These are phyloP conservation scores for Annulohypoxylon truncatum DNA, from an alignment of 2,329 filamentous ascomycete genomes.

Conservation along the genomic window DNA sequence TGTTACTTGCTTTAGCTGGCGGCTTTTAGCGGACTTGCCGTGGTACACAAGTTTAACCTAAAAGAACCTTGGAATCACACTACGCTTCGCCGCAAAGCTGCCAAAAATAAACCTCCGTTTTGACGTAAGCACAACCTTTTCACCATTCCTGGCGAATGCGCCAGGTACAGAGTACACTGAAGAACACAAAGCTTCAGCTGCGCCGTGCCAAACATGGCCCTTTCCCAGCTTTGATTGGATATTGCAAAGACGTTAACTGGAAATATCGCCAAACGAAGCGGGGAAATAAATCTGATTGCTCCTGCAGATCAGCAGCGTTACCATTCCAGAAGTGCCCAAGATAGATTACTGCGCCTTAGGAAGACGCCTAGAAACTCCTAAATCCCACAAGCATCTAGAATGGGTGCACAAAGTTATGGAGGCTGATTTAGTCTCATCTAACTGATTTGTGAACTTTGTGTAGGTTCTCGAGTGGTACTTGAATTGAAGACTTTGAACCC, in stretches of 20 bases:
- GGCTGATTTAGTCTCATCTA: neutral
- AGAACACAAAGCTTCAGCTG: neutral
- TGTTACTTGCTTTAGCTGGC: neutral
- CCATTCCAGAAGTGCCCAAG: neutral
- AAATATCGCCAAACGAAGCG: neutral
- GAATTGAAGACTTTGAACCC: neutral
- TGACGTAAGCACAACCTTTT: constrained; percentile 22
- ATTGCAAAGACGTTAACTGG: neutral
- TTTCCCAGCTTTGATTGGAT: constrained; percentile 2
- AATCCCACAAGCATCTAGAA: neutral
- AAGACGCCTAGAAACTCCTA: neutral
- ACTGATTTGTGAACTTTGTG: neutral
- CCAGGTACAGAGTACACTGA: neutral
- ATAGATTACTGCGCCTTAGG: neutral
- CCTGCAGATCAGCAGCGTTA: neutral
- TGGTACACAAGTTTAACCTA: neutral
- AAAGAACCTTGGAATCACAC: neutral
- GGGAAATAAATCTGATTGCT: neutral
- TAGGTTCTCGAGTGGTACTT: neutral
- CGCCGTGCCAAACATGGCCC: neutral
- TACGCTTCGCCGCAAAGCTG: constrained; percentile 32
- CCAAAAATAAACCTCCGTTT: constrained; percentile 32
- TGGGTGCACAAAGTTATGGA: neutral
- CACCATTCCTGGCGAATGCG: neutral
- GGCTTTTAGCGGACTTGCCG: constrained; percentile 12